Conservation (phyloP, 2,329 filamentous ascomycete genomes). For the Paraconiothyrium brasiliense region DNA sequence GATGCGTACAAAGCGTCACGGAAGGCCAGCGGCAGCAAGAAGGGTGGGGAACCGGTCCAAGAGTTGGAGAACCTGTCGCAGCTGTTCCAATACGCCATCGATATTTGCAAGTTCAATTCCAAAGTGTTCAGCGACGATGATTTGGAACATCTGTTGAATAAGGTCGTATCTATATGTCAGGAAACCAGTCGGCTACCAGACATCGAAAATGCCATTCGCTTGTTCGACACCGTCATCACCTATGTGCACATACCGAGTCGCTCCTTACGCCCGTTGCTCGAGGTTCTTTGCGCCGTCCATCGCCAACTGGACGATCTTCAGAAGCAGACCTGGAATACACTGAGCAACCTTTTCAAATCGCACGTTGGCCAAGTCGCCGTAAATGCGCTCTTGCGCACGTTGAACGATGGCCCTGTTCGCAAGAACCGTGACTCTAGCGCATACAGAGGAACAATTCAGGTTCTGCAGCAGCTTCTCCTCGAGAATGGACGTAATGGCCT, state of each 20-base stretch:
- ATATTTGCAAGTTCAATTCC: slow-evolving; percentile 80
- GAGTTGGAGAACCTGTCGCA: slow-evolving; percentile 59
- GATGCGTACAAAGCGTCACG: slow-evolving; percentile 35
- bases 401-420: slow-evolving; percentile 38
- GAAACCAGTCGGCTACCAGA: slow-evolving; percentile 72
- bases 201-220: slow-evolving; percentile 71
- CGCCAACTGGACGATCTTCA: slow-evolving; percentile 69
- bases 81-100: slow-evolving; percentile 71
- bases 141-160: slow-evolving; percentile 68
- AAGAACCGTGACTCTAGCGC: slow-evolving; percentile 35
- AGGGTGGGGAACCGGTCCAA: slow-evolving; percentile 29
- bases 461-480: slow-evolving; percentile 42
- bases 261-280: slow-evolving; percentile 72
- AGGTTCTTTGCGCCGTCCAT: slow-evolving; percentile 77
- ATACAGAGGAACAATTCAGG: slow-evolving; percentile 42
- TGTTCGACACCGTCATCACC: slow-evolving; percentile 76
- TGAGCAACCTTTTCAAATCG: slow-evolving; percentile 76
- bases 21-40: slow-evolving; percentile 40
- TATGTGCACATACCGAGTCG: slow-evolving; percentile 73
- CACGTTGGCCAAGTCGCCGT: slow-evolving; percentile 77
- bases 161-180: slow-evolving; percentile 72
- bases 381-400: slow-evolving; percentile 69
- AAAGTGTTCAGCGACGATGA: slow-evolving; percentile 72
- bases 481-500: slow-evolving; percentile 44
- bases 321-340: slow-evolving; percentile 73